A percentile compares a stretch with the other conserved stretches of the same genome.
phyloP scores from a whole-genome alignment of 2,329 filamentous ascomycete species.

The Fusarium nodosum region DNA sequence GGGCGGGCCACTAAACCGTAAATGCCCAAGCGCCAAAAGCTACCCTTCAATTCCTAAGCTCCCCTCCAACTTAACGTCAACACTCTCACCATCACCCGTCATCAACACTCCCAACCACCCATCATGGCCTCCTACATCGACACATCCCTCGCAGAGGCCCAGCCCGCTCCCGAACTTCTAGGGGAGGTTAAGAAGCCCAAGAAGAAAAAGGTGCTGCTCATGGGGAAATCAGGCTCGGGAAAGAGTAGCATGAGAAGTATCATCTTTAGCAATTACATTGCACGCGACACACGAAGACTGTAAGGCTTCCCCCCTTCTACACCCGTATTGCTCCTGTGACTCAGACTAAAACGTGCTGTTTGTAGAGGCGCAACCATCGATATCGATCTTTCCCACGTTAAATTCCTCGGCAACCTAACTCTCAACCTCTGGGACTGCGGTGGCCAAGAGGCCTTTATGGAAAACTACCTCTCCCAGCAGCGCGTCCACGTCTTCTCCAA shows the following conservation, averaged over 20 bases:
- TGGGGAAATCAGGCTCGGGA: slow-evolving; percentile 97
- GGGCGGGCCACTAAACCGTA: slow-evolving; percentile 28
- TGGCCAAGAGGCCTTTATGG: slow-evolving; percentile 98
- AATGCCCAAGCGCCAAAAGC: slow-evolving; percentile 36
- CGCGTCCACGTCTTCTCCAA: slow-evolving; percentile 96
- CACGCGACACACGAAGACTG: slow-evolving; percentile 91
- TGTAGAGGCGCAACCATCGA: slow-evolving; percentile 90
- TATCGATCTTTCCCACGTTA: slow-evolving; percentile 97
- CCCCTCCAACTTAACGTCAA: slow-evolving; percentile 22
- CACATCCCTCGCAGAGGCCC: slow-evolving; percentile 49
- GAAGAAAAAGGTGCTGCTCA: slow-evolving; percentile 88
- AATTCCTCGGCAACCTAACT: slow-evolving; percentile 97
- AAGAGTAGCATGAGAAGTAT: slow-evolving; percentile 99
- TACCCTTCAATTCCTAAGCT: slow-evolving; percentile 26
- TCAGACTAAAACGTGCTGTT: neutral
- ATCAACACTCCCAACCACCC: slow-evolving; percentile 1
- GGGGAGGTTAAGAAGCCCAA: slow-evolving; percentile 75
- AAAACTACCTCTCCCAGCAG: slow-evolving; percentile 96
- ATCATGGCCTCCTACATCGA: slow-evolving; percentile 55
- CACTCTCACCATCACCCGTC: slow-evolving; percentile 3
- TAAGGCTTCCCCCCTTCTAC: slow-evolving; percentile 52
- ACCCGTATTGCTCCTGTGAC: neutral
- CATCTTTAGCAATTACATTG: slow-evolving; percentile 99
- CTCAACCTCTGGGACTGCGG: slow-evolving; percentile 99
- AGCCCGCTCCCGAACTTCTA: slow-evolving; percentile 55